Base-by-base conservation (phyloP, 768 basidiomycete species). In the Termitomyces sp. region DNA sequence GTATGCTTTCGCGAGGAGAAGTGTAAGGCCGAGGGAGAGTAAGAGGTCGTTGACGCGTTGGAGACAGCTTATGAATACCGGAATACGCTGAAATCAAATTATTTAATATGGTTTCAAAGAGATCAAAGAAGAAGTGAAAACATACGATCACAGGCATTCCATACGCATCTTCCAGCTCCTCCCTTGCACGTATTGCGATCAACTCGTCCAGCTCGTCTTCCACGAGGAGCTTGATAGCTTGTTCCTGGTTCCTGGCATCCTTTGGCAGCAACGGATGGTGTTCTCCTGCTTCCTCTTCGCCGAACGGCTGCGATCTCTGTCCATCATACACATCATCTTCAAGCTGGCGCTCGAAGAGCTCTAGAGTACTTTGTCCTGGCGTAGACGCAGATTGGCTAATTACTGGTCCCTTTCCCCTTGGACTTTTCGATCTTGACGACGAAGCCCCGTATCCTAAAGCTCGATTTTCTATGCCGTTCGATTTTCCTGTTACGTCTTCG, bases 161-260 rank as follows among this genome's bases (percentile, higher is more conserved):
- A 66, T 91, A 93, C 5, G 91, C 78, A 51, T 85, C 83, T 68
- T 93, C 91, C 41, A 94, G 71, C 59, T 93, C 92, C 67, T 89
- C 86, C 44, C 91, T 75, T 20, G 77, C 79, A 65, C 86, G 87
- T 55, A 90, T 69, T 2, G 78, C 74, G 43, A 90, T 69, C 26
- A 93, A 71, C 67, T 82, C 76, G 30, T 90, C 85, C 36, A 93
- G 73, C 68, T 91, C 88, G 44, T 78, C 74, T 59, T 90, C 86
- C 35, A 89, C 77, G 57, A 81, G 82, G 40, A 64, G 49, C 57
- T 71, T 59, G 14, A 79, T 62, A 3, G 64, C 63, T n/a, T 56
- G 44, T 10, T 44, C 49, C 14, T 50, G 13, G 28, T 7, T 50
- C 18, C 16, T 48, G 10, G 55, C 65, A 58, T 50, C 61, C 65